Evolutionary conservation across 176 grass and related monocot genomes (phyloP), one percentile per base, ranked within the genome.

Genomic region (Puccinellia tenuiflora): DNA sequence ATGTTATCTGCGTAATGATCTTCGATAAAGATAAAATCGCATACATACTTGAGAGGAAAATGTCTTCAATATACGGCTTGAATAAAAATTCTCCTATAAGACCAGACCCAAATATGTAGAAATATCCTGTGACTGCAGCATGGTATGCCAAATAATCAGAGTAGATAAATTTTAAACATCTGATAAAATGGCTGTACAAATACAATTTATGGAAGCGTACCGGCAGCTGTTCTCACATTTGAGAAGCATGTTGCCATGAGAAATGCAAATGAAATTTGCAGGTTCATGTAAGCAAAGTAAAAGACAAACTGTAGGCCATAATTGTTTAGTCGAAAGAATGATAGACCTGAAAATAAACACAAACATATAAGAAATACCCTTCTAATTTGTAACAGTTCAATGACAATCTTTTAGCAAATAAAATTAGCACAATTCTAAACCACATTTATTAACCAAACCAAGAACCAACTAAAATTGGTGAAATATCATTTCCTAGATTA

Each of bases 181-280:
- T 60, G 17, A 70, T 37, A 22, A 18, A 81, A 45, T 30, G 12
- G 35, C 64, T 50, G 81, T 28, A 26, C 43, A 30, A 21, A 31
- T 21, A 34, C 61, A 25, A 56, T 28, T 83, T 68, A 73, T 66
- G 28, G 68, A 84, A 45, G 20, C 82, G 51, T 47, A 94, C 94
- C 91, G 53, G 92, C 85, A 82, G 92, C 90, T 86, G 90, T 90
- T 39, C 93, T 97, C 65, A 88, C 92, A 83, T 75, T 65, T 73
- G 88, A 85, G 83, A 97, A 97, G 86, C 75, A 87, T 75, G 80
- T 73, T 68, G 89, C 78, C 51, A 85, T 52, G 42, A 97, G 80
- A 88, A 94, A 92, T 65, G 90, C 94, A 33, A 94, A 86, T 29
- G 85, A 86, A 76, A 97, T 90, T 86, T 97, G 94, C 78, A 97